A percentile compares a stretch with the other conserved stretches of the same genome.
Evolutionary conservation across 163 green algal genomes (phyloP).

Genomic region (Scenedesmus sp.): DNA sequence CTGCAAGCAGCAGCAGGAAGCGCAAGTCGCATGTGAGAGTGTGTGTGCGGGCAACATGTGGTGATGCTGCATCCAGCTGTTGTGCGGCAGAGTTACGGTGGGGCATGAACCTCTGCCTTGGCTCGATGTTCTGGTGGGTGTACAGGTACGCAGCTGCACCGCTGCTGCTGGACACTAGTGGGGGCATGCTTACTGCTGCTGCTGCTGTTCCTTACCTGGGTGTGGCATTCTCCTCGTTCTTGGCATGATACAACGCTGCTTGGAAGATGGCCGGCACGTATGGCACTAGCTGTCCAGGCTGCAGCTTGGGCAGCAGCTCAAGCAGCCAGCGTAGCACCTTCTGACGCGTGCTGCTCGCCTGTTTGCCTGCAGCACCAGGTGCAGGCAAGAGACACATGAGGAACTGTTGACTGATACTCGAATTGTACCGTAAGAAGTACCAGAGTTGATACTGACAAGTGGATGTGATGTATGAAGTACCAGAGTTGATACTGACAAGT

Average conservation of each 20-base stretch:
- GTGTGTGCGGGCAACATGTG: background rate
- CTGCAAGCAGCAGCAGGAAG: background rate
- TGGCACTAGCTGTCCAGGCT: background rate
- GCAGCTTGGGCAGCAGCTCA: background rate
- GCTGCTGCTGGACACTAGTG: background rate
- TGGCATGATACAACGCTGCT: slow-evolving; percentile 23
- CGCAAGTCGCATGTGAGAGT: background rate
- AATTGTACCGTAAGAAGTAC: too few relatives aligned
- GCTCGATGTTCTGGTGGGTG: background rate
- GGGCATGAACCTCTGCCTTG: background rate
- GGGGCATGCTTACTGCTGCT: background rate
- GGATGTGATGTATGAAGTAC: too few relatives aligned
- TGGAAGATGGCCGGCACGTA: background rate
- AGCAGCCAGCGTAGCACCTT: slow-evolving; percentile 4
- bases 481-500: too few relatives aligned
- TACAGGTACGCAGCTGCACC: background rate
- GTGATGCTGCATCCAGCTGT: background rate
- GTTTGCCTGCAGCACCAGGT: slow-evolving; percentile 16
- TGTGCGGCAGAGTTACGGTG: too few relatives aligned
- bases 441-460: too few relatives aligned
- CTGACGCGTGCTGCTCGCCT: slow-evolving; percentile 1
- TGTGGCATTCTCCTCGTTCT: slow-evolving; percentile 16
- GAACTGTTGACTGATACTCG: background rate
- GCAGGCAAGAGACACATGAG: background rate
- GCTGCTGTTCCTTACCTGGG: slow-evolving; percentile 1